Percentiles rank a stretch among this genome's conserved stretches.
phyloP scores from a whole-genome alignment of 2,329 filamentous ascomycete species.

The Cytospora paraplurivora region DNA sequence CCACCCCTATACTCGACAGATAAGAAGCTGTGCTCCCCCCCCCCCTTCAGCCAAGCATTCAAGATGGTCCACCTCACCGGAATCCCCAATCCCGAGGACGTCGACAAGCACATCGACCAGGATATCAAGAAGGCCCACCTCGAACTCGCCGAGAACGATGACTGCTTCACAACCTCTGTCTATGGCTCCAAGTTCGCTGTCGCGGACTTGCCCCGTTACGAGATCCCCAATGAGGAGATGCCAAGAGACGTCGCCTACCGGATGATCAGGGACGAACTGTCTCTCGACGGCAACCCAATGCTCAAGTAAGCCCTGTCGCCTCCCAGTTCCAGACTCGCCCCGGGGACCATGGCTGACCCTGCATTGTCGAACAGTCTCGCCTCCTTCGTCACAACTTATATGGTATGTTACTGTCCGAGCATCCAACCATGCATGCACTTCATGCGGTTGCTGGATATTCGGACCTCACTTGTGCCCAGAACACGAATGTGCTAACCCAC shows the following conservation, averaged over 20 bases:
- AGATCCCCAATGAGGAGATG: slow-evolving; percentile 92
- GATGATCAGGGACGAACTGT: slow-evolving; percentile 94
- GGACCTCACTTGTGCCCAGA: too few relatives aligned
- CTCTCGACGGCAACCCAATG: slow-evolving; percentile 88
- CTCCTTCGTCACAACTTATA: slow-evolving; percentile 94
- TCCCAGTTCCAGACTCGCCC: neutral
- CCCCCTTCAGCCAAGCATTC: slow-evolving; percentile 36
- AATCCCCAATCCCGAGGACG: slow-evolving; percentile 41
- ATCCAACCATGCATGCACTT: neutral
- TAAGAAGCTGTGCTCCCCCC: slow-evolving; percentile 35
- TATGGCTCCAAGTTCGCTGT: slow-evolving; percentile 86
- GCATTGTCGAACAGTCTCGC: slow-evolving; percentile 62
- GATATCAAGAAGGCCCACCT: slow-evolving; percentile 48
- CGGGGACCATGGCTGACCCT: slow-evolving; percentile 12
- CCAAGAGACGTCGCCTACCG: slow-evolving; percentile 90
- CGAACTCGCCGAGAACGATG: slow-evolving; percentile 53
- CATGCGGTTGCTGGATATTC: too few relatives aligned
- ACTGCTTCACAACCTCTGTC: slow-evolving; percentile 73
- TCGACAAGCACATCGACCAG: slow-evolving; percentile 37
- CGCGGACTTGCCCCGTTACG: slow-evolving; percentile 75
- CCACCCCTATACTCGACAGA: neutral
- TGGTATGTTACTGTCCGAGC: slow-evolving; percentile 51
- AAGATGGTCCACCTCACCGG: slow-evolving; percentile 56
- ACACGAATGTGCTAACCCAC: neutral
- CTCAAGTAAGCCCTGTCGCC: slow-evolving; percentile 61